phyloP scores from a whole-genome alignment of 495 filamentous ascomycete genomes.

The Cercophora scortea region DNA sequence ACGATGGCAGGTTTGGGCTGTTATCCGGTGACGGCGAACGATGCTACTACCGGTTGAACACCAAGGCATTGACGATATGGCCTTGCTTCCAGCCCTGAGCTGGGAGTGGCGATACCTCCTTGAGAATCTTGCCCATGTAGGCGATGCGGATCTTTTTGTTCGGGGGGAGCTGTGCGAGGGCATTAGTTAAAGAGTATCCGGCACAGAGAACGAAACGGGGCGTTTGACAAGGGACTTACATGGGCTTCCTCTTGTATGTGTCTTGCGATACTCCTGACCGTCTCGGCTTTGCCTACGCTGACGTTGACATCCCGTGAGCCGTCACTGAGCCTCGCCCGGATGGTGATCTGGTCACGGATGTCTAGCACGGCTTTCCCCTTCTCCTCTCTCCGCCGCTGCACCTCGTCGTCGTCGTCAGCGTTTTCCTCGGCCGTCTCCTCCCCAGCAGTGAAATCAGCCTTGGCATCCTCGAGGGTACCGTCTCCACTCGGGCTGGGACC shows the following conservation, averaged over 20 bases:
- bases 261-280: conserved; percentile 51
- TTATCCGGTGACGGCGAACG: neutral
- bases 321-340: conserved; percentile 66
- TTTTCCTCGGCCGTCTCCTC: conserved; percentile 24
- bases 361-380: conserved; percentile 49
- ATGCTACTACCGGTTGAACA: conserved; percentile 45
- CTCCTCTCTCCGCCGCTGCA: conserved; percentile 56
- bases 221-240: conserved; percentile 37
- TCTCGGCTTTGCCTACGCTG: conserved; percentile 50
- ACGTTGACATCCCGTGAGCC: conserved; percentile 58
- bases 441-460: conserved; percentile 31
- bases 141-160: conserved; percentile 56
- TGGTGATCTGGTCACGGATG: conserved; percentile 44
- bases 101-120: conserved; percentile 53
- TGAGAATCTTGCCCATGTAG: conserved; percentile 73
- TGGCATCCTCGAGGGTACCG: conserved; percentile 33
- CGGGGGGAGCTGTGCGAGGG: conserved; percentile 32
- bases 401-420: conserved; percentile 41
- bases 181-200: no score
- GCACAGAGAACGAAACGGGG: no score
- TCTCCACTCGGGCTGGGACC: conserved; percentile 15
- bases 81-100: conserved; percentile 70
- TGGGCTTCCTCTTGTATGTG: conserved; percentile 57
- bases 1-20: no score
- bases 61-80: conserved; percentile 71